phyloP scores from a whole-genome alignment of 805 yeast genomes.

The Hanseniaspora valbyensis region DNA sequence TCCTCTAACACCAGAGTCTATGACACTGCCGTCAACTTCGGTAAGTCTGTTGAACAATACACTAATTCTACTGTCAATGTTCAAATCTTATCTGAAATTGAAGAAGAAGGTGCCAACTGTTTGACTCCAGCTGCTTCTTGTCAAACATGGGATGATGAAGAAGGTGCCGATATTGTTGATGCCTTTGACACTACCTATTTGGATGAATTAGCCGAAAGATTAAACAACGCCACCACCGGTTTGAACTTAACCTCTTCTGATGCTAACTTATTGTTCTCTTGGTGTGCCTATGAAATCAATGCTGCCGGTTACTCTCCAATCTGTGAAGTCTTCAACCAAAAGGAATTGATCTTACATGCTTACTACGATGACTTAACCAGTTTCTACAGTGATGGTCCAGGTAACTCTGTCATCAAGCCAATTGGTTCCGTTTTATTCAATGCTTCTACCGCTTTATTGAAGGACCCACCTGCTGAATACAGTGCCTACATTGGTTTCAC shows the following conservation, averaged over 20 bases:
- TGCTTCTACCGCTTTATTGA: conserved; percentile 40
- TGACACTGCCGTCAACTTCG: conserved; percentile 37
- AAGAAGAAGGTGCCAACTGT: conserved; percentile 38
- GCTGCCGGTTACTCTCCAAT: conserved; percentile 56
- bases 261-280: conserved; percentile 40
- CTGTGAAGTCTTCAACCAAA: conserved; percentile 56
- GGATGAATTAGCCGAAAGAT: conserved; percentile 42
- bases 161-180: conserved; percentile 17
- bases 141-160: conserved; percentile 27
- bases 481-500: conserved; percentile 58
- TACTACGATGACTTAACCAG: conserved; percentile 49
- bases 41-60: conserved; percentile 40
- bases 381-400: conserved; percentile 56
- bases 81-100: conserved; percentile 34
- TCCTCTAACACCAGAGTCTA: conserved; percentile 40
- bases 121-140: conserved; percentile 41
- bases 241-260: conserved; percentile 43
- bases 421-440: conserved; percentile 52
- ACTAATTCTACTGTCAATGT: conserved; percentile 29
- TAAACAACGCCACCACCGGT: conserved; percentile 46
- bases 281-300: conserved; percentile 69
- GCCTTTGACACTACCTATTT: conserved; percentile 32
- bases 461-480: conserved; percentile 37
- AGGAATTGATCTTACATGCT: conserved; percentile 52
- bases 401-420: conserved; percentile 45